Conservation (phyloP, 2,329 filamentous ascomycete genomes). For the Tympanopsis confertula region DNA sequence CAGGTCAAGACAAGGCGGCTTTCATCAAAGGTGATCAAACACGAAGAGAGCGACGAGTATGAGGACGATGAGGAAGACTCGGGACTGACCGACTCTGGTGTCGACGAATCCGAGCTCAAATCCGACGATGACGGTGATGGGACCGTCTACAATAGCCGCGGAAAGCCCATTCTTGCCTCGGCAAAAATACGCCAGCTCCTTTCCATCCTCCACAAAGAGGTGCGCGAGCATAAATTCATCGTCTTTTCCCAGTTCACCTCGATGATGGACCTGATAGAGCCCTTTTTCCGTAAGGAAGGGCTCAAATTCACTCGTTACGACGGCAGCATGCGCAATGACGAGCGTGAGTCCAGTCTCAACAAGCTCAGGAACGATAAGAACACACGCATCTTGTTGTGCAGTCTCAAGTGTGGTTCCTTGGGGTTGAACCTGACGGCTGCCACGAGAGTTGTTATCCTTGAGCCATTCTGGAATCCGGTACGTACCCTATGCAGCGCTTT, state of each 20-base stretch:
- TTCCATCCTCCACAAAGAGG: constrained; percentile 68
- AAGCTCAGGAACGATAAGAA: constrained; percentile 62
- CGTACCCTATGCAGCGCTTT: constrained; percentile 15
- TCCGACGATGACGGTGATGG: constrained; percentile 28
- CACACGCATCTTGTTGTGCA: constrained; percentile 79
- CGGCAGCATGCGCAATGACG: constrained; percentile 86
- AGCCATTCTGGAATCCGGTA: constrained; percentile 97
- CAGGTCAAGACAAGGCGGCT: not conserved
- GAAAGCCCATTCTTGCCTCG: constrained; percentile 51
- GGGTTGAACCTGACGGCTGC: constrained; percentile 92
- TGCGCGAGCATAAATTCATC: constrained; percentile 82
- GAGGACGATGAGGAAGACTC: constrained; percentile 10
- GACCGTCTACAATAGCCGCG: constrained; percentile 26
- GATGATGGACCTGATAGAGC: constrained; percentile 92
- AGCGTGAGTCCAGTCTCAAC: constrained; percentile 74
- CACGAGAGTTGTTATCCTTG: constrained; percentile 83
- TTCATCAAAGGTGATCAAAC: constrained; percentile 6
- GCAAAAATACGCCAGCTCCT: constrained; percentile 87
- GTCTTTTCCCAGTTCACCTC: constrained; percentile 98
- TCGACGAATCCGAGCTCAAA: constrained; percentile 27
- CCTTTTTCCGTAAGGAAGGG: constrained; percentile 66
- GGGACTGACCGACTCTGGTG: constrained; percentile 11
- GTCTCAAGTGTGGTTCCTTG: constrained; percentile 82
- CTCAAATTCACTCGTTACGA: constrained; percentile 85
- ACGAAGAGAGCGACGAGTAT: constrained; percentile 14